phyloP scores from a whole-genome alignment of 768 basidiomycete species.

The Cystobasidium tubakii region DNA sequence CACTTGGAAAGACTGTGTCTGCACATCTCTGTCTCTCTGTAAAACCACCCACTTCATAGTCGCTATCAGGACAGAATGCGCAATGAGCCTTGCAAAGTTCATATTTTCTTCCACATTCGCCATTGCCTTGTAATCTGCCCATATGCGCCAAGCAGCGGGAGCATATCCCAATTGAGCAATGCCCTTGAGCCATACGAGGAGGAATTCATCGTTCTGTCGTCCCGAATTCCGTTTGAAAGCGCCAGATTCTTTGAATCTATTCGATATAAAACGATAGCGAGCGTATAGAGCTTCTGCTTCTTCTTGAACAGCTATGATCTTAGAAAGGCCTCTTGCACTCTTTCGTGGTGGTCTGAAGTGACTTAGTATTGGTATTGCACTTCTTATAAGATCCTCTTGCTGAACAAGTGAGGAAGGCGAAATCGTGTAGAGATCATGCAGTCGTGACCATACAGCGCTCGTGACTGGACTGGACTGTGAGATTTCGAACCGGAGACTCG shows the following conservation, averaged over 20 bases:
- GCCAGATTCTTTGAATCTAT: conserved; percentile 4
- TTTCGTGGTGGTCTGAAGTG: conserved; percentile 2
- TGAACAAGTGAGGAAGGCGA: background rate
- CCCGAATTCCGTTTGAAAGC: background rate
- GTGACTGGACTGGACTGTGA: background rate
- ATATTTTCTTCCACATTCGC: background rate
- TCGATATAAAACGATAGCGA: conserved; percentile 21
- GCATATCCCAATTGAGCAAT: conserved; percentile 6
- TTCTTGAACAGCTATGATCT: conserved; percentile 19
- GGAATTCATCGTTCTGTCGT: background rate
- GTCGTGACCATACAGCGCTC: background rate
- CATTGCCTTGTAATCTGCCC: background rate
- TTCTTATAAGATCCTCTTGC: background rate
- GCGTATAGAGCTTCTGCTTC: conserved; percentile 29
- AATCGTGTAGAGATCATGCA: background rate
- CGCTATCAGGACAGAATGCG: conserved; percentile 19
- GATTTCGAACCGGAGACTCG: conserved; percentile 9
- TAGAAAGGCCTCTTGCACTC: background rate
- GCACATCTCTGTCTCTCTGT: background rate
- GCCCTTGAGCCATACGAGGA: conserved; percentile 10
- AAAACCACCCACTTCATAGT: conserved; percentile 11
- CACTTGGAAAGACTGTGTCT: background rate
- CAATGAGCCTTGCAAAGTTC: background rate
- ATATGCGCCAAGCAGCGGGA: conserved; percentile 27
- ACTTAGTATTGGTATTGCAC: conserved; percentile 12